Percentiles rank a stretch among this genome's conserved stretches.
These are phyloP conservation scores for Fusarium abutilonis DNA, from an alignment of 2,329 filamentous ascomycete genomes.

Conservation along the genomic window DNA sequence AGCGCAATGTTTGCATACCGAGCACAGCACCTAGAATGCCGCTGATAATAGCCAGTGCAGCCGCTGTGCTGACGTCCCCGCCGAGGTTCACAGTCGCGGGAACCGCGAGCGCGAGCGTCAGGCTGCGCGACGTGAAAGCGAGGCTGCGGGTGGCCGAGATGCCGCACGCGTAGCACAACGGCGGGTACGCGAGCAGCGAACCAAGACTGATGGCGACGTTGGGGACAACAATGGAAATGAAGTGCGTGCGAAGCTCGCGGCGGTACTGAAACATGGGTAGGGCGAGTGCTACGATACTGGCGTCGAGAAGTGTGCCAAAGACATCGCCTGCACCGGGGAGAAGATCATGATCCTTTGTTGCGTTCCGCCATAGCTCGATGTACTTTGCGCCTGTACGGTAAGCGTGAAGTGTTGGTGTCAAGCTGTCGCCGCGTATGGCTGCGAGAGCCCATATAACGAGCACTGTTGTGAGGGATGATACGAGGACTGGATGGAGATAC, in stretches of 20 bases:
- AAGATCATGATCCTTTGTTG: constrained; percentile 29
- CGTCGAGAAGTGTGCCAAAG: constrained; percentile 64
- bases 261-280: constrained; percentile 71
- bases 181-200: constrained; percentile 67
- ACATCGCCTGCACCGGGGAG: constrained; percentile 66
- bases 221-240: constrained; percentile 63
- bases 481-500: constrained; percentile 67
- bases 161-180: constrained; percentile 63
- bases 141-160: constrained; percentile 63
- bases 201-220: constrained; percentile 61
- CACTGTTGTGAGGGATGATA: constrained; percentile 64
- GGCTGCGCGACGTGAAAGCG: constrained; percentile 64
- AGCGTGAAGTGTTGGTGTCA: constrained; percentile 54
- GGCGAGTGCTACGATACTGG: constrained; percentile 66
- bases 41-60: constrained; percentile 67
- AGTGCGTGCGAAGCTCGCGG: constrained; percentile 63
- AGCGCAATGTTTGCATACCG: constrained; percentile 59
- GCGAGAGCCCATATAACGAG: constrained; percentile 64
- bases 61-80: constrained; percentile 65
- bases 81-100: constrained; percentile 66
- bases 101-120: constrained; percentile 69
- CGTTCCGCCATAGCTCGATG: constrained; percentile 59
- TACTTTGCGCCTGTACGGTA: constrained; percentile 66
- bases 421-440: constrained; percentile 53
- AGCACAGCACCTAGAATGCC: constrained; percentile 67